Conservation (phyloP, 1,284 basidiomycete genomes). For the Cerrena zonata region DNA sequence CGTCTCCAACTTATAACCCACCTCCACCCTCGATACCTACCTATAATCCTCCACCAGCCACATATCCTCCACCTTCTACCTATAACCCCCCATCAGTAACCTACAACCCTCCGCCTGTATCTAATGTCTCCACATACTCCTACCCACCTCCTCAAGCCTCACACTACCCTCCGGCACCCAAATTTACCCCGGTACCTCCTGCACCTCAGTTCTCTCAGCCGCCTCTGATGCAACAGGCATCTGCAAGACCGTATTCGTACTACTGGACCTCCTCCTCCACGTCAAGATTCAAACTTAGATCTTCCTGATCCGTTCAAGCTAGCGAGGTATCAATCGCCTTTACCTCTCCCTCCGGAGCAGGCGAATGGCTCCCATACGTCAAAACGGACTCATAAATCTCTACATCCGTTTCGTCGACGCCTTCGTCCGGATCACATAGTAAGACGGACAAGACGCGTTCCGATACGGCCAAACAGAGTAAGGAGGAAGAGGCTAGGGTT, state of each 20-base stretch:
- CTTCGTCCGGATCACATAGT: background rate
- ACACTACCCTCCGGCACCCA: too few species aligned
- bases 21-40: constrained; percentile 1
- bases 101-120: background rate
- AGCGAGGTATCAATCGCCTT: constrained; percentile 12
- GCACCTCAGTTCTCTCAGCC: too few species aligned
- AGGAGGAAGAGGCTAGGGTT: constrained; percentile 20
- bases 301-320: constrained; percentile 1
- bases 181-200: too few species aligned
- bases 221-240: too few species aligned
- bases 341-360: constrained; percentile 15
- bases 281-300: constrained; percentile 13
- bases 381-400: constrained; percentile 4
- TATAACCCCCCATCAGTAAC: too few species aligned
- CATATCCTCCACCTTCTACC: constrained; percentile 5
- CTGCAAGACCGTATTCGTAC: constrained; percentile 14
- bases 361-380: constrained; percentile 10
- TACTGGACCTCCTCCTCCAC: constrained; percentile 14
- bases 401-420: background rate
- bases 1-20: too few species aligned
- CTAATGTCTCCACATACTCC: background rate
- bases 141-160: constrained; percentile 1
- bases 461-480: constrained; percentile 7
- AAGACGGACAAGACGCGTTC: constrained; percentile 1
- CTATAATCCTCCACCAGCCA: background rate